Base-by-base conservation (phyloP, 495 filamentous ascomycete species). In the Hypoxylon trugodes region DNA sequence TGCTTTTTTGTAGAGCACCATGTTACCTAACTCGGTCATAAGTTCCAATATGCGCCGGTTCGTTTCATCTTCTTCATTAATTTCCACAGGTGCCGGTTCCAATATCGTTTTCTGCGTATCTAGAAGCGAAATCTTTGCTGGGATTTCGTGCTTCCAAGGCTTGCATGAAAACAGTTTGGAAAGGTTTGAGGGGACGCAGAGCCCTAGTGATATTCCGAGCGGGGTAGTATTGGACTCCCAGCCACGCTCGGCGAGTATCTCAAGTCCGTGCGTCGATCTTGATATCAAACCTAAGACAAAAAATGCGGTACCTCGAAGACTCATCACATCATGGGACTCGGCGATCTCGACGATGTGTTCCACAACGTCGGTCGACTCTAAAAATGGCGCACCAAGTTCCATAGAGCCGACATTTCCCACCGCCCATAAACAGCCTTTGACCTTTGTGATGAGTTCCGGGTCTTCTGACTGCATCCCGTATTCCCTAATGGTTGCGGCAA, bases 341-440 rank as follows among this genome's bases (percentile, higher is more conserved):
- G 95, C 96, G 71, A 98, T 97, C 65, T 83, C 78, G 49, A 97
- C 86, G 38, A 98, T 92, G 54, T 86, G 84, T 69, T 87, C 83
- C 21, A 97, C 90, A 24, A 97, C 91, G 56, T 97, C 90, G 37
- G 87, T 87, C 50, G 88, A 88, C 71, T 94, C 91, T 2, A 98
- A 81, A 74, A 98, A 98, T 0, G 91, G 90, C 0, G 93, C 95
- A 1, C 96, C 95, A 25, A 97, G 86, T 66, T 96, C 93, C 96
- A 98, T 98, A 2, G 92, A 96, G 0, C 95, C 95, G 41, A 98
- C 92, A 69, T 98, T 98, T 21, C 96, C 95, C 6, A 98, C 91
- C 0, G 95, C 95, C 95, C 95, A 98, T 15, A 98, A 82, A 70
- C 91, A 97, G 22, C 96, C 95, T 71, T 98, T 98, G 49, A 97